Base-by-base conservation (phyloP, 129 eudicot genomes). In the Tagetes patula region DNA sequence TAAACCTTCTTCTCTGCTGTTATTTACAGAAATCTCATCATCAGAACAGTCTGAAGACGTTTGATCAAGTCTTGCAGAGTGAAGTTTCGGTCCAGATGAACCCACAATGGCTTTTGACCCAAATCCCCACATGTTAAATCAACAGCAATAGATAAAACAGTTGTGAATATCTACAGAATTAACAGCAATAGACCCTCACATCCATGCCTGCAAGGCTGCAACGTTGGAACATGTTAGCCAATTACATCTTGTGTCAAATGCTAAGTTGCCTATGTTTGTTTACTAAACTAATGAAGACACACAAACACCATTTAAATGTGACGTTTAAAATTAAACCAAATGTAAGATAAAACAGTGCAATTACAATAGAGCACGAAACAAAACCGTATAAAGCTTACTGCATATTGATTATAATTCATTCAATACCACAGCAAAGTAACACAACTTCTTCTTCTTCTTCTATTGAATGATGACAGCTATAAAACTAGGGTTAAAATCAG, bases 1-100 rank as follows among this genome's bases (percentile, higher is more conserved):
- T 31, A 85, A 42, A 20, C 83, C 87, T 65, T 85, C 89, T 49
- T 85, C 86, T 76, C 86, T 72, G 81, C 77, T 79, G 73, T 84
- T 75, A 46, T 67, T 80, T 49, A 74, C 11, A 5, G 89, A 85
- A 13, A 78, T 72, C 42, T 85, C 89, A n/a, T 85, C 89, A 76
- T 85, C 89, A 30, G 89, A 85, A 41, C 82, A 79, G 75, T 85
- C 89, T 27, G 79, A 75, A 76, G 83, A 62, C 40, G 69, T 67
- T 79, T 83, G 83, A 47, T 41, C 67, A 10, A 60, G 75, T 59
- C 67, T 82, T 79, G 50, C 7, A 59, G 39, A 45, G 65, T 76
- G 82, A 12, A 54, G 53, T 66, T 74, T 82, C 10, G 43, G 53
- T 72, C 77, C 46, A 46, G 60, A 59, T 8, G 82, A 56, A 27